Evolutionary conservation across 306 rosid genomes (phyloP).

Genomic region (Acacia acuminata): DNA sequence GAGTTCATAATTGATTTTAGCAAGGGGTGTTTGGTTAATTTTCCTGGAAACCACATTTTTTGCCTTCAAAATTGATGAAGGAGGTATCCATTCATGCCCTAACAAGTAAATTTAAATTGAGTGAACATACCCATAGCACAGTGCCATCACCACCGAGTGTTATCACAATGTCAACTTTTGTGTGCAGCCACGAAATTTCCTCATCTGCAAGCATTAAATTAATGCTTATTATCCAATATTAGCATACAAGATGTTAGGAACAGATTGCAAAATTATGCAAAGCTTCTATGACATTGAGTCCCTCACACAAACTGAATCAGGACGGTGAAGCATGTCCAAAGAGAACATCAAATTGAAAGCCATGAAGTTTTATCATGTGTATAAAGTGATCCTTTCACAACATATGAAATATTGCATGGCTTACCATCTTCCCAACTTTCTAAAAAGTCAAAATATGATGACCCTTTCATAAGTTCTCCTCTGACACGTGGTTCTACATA

Average conservation of each 20-base stretch:
- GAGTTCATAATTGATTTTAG: too few relatives aligned
- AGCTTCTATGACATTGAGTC: background rate
- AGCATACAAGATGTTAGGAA: background rate
- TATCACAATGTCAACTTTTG: slow-evolving; percentile 87
- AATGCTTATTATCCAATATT: background rate
- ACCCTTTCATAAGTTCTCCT: slow-evolving; percentile 71
- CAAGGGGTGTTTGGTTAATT: too few relatives aligned
- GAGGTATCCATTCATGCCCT: background rate
- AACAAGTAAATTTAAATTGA: slow-evolving; percentile 31
- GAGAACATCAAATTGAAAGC: slow-evolving; percentile 22
- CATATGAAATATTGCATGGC: slow-evolving; percentile 34
- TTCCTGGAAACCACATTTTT: too few relatives aligned
- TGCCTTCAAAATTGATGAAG: too few relatives aligned
- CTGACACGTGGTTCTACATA: slow-evolving; percentile 89
- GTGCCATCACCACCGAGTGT: slow-evolving; percentile 99
- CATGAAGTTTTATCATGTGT: background rate
- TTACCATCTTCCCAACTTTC: slow-evolving; percentile 89
- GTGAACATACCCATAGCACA: slow-evolving; percentile 82
- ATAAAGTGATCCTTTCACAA: slow-evolving; percentile 15
- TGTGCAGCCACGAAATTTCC: slow-evolving; percentile 68
- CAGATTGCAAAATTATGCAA: background rate
- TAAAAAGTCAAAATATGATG: slow-evolving; percentile 76
- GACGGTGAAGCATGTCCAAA: slow-evolving; percentile 7
- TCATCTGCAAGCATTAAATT: slow-evolving; percentile 50
- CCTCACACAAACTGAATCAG: slow-evolving; percentile 18